phyloP scores from a whole-genome alignment of 2,329 filamentous ascomycete species.

The Aspergillus eucalypticola region DNA sequence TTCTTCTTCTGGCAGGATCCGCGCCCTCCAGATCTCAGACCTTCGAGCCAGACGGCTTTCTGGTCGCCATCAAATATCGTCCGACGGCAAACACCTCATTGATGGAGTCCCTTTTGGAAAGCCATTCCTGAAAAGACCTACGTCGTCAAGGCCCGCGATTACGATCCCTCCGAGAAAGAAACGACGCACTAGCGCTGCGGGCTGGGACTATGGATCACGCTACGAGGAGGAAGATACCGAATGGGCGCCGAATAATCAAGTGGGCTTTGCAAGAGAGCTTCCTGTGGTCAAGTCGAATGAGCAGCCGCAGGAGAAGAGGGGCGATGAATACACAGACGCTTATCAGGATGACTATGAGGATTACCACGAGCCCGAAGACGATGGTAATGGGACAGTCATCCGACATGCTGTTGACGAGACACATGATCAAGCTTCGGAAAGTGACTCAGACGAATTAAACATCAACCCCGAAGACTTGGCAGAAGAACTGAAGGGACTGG shows the following conservation, averaged over 20 bases:
- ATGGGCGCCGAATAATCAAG: conserved; percentile 30
- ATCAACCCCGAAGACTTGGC: conserved; percentile 41
- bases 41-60: conserved; percentile 69
- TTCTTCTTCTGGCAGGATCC: conserved; percentile 59
- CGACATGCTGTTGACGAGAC: conserved; percentile 32
- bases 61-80: conserved; percentile 78
- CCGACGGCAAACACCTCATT: conserved; percentile 75
- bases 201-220: conserved; percentile 27
- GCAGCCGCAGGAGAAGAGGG: conserved; percentile 23
- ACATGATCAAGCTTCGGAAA: conserved; percentile 30
- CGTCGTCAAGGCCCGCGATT: conserved; percentile 64
- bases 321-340: conserved; percentile 33
- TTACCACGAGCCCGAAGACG: conserved; percentile 24
- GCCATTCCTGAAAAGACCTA: conserved; percentile 61
- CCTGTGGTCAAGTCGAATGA: conserved; percentile 22
- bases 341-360: conserved; percentile 30
- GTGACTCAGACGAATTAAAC: conserved; percentile 33
- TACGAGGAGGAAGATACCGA: conserved; percentile 36
- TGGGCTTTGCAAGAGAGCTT: conserved; percentile 26
- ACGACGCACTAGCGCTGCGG: conserved; percentile 46
- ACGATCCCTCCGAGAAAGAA: conserved; percentile 73
- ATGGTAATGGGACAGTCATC: conserved; percentile 40
- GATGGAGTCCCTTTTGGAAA: conserved; percentile 85
- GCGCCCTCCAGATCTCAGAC: conserved; percentile 74
- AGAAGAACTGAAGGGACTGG: conserved; percentile 49